A percentile compares a stretch with the other conserved stretches of the same genome.
Conservation (phyloP, 164 flowering plant genomes). For the Tetracentron sinense region DNA sequence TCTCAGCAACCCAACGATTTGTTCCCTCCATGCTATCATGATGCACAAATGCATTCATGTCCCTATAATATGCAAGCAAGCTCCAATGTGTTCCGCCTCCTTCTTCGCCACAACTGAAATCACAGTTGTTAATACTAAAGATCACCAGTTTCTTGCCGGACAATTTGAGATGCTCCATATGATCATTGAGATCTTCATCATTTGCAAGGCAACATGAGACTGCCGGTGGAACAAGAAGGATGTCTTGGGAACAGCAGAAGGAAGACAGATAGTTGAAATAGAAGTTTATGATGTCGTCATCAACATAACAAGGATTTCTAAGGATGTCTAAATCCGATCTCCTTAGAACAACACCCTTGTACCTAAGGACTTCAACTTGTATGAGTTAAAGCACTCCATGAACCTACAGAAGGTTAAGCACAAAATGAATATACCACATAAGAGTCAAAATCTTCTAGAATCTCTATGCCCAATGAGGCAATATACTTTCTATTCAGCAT, state of each 20-base stretch:
- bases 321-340: neutral
- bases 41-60: neutral
- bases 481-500: too few species aligned
- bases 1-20: neutral
- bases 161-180: neutral
- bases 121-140: neutral
- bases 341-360: neutral
- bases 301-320: neutral
- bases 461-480: too few species aligned
- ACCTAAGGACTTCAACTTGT: neutral
- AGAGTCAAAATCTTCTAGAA: too few species aligned
- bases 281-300: neutral
- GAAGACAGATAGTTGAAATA: slow-evolving; percentile 1
- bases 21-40: neutral
- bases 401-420: too few species aligned
- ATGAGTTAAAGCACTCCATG: too few species aligned
- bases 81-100: slow-evolving; percentile 12
- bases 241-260: neutral
- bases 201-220: neutral
- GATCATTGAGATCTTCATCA: neutral
- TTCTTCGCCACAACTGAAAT: neutral
- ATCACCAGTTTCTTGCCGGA: neutral
- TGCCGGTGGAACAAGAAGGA: neutral
- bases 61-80: neutral
- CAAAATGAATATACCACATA: too few species aligned